Evolutionary conservation across 2,329 filamentous ascomycete species (phyloP).

Genomic region (Ramularia endophylla): DNA sequence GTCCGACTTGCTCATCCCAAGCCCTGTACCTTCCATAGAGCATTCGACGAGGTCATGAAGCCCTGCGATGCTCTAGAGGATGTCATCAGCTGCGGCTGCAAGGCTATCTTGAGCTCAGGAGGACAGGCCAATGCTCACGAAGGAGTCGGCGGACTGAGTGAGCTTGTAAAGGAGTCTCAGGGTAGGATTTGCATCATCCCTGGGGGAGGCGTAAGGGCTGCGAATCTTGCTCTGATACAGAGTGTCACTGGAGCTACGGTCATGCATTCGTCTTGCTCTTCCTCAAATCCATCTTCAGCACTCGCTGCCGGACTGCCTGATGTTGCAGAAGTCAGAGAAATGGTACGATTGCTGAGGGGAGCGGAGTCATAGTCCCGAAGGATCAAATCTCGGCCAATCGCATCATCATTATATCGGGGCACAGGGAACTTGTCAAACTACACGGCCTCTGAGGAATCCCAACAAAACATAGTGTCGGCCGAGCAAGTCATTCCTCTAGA

Average conservation of each 20-base stretch:
- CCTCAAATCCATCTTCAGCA: too few relatives aligned
- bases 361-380: too few relatives aligned
- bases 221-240: constrained; percentile 36
- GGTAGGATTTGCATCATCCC: constrained; percentile 41
- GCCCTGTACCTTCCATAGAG: constrained; percentile 51
- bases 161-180: constrained; percentile 26
- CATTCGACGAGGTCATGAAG: constrained; percentile 42
- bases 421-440: too few relatives aligned
- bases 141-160: constrained; percentile 31
- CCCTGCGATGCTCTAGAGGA: constrained; percentile 30
- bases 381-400: too few relatives aligned
- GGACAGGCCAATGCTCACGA: constrained; percentile 31
- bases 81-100: constrained; percentile 42
- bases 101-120: constrained; percentile 46
- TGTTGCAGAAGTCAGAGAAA: too few relatives aligned
- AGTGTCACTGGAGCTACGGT: constrained; percentile 8
- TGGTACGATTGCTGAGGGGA: too few relatives aligned
- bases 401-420: too few relatives aligned
- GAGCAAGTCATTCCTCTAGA: too few relatives aligned
- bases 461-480: too few relatives aligned
- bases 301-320: too few relatives aligned
- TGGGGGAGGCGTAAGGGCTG: constrained; percentile 46
- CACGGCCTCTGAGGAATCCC: too few relatives aligned
- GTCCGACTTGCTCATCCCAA: constrained; percentile 37
- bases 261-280: constrained; percentile 19